Conservation (phyloP, 1,284 basidiomycete genomes). For the Malassezia globosa region DNA sequence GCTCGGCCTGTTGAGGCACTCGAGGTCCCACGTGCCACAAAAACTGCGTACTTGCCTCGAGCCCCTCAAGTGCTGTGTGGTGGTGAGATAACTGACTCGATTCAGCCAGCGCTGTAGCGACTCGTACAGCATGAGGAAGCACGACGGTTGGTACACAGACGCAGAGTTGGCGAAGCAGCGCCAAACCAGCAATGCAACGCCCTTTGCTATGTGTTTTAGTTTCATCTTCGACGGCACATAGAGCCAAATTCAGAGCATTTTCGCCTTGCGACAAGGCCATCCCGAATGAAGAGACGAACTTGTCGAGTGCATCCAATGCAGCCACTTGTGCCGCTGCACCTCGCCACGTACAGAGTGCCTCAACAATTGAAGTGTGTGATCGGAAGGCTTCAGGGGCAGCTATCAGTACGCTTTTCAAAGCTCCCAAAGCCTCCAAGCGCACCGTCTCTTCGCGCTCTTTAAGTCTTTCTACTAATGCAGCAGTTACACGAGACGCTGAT, state of each 20-base stretch:
- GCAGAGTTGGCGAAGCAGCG: conserved; percentile 2
- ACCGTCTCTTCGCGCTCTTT: conserved; percentile 92
- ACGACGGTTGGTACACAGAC: neutral
- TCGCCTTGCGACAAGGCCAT: neutral
- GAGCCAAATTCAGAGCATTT: neutral
- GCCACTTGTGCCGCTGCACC: conserved; percentile 1
- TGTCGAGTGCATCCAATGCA: conserved; percentile 3
- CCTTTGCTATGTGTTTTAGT: neutral
- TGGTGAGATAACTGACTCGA: conserved; percentile 54
- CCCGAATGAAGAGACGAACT: neutral
- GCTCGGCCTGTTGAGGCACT: conserved; percentile 6
- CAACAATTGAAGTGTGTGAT: neutral
- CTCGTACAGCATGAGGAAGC: conserved; percentile 53
- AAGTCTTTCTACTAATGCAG: conserved; percentile 76
- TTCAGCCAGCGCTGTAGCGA: conserved; percentile 64
- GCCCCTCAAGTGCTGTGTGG: conserved; percentile 51
- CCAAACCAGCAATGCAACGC: conserved; percentile 2
- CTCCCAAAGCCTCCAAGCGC: conserved; percentile 74
- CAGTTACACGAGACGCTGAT: conserved; percentile 72
- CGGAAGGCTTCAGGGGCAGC: neutral
- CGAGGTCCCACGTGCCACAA: conserved; percentile 24
- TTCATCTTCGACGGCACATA: neutral
- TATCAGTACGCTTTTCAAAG: neutral
- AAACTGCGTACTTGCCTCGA: conserved; percentile 53
- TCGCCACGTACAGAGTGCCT: conserved; percentile 1